Evolutionary conservation across 768 basidiomycete species (phyloP).

Genomic region (Phaffia tasmanica): DNA sequence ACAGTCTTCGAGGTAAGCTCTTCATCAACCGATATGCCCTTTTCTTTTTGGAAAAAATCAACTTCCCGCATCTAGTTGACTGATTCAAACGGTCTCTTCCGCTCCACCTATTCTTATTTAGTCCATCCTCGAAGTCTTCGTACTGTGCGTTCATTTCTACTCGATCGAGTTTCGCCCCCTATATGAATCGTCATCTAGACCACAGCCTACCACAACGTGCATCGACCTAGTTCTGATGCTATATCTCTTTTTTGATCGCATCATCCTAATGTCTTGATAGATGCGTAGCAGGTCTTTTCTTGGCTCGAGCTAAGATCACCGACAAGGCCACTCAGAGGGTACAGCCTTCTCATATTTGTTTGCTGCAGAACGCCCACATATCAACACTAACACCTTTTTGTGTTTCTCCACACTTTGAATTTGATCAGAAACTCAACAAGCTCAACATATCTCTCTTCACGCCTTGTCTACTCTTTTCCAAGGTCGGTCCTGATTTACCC

Average conservation of each 20-base stretch:
- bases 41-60: constrained; percentile 18
- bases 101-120: constrained; percentile 33
- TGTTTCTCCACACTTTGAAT: constrained; percentile 41
- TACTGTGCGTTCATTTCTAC: constrained; percentile 70
- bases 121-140: constrained; percentile 81
- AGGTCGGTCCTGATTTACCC: not conserved
- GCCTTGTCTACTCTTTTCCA: constrained; percentile 14
- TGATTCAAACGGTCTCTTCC: not conserved
- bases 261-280: constrained; percentile 34
- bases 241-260: no score
- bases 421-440: constrained; percentile 47
- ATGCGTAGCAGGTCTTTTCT: constrained; percentile 31
- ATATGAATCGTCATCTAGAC: no score
- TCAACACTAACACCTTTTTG: not conserved
- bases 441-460: constrained; percentile 77
- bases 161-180: not conserved
- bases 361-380: constrained; percentile 43
- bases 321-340: constrained; percentile 69
- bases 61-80: constrained; percentile 28
- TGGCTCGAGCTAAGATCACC: constrained; percentile 66
- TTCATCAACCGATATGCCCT: constrained; percentile 28
- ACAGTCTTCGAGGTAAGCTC: constrained; percentile 49
- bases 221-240: not conserved
- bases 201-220: not conserved
- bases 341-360: constrained; percentile 37